phyloP scores from a whole-genome alignment of 1,284 basidiomycete species.

The Cryptococcus floricola region DNA sequence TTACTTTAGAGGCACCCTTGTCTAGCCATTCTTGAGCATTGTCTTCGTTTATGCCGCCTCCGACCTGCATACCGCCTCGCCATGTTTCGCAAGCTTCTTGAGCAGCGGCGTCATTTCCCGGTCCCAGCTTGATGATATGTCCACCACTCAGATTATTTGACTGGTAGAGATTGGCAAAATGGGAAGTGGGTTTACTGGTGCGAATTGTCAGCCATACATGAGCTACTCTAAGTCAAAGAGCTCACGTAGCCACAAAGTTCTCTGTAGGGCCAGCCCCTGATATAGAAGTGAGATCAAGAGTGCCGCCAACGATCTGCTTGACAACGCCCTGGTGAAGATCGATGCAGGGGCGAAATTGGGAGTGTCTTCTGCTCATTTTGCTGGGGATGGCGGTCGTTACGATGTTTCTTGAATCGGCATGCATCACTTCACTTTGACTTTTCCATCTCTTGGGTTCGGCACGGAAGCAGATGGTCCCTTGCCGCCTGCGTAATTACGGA shows the following conservation, averaged over 20 bases:
- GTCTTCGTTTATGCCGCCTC: slow-evolving; percentile 79
- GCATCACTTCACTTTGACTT: neutral
- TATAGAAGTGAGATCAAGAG: slow-evolving; percentile 54
- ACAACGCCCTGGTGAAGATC: slow-evolving; percentile 93
- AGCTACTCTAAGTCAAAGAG: slow-evolving; percentile 14
- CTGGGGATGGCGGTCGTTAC: neutral
- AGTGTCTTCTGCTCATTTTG: slow-evolving; percentile 21
- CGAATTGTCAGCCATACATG: too few relatives aligned
- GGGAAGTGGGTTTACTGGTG: slow-evolving; percentile 68
- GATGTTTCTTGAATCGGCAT: neutral
- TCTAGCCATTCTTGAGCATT: slow-evolving; percentile 86
- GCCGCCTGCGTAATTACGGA: too few relatives aligned
- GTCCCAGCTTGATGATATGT: slow-evolving; percentile 95
- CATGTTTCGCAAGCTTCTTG: slow-evolving; percentile 75
- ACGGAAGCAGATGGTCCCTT: too few relatives aligned
- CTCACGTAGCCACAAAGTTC: slow-evolving; percentile 87
- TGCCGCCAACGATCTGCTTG: slow-evolving; percentile 98
- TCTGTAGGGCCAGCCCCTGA: slow-evolving; percentile 65
- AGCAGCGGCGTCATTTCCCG: slow-evolving; percentile 80
- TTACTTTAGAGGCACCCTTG: slow-evolving; percentile 85
- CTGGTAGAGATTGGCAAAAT: slow-evolving; percentile 79
- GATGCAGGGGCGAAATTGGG: slow-evolving; percentile 86
- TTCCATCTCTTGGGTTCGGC: neutral
- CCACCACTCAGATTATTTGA: slow-evolving; percentile 70
- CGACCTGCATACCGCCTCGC: slow-evolving; percentile 83